Percentiles rank a stretch among this genome's conserved stretches.
These are phyloP conservation scores for Tulasnella sp. DNA, from an alignment of 768 basidiomycete genomes.

Conservation along the genomic window DNA sequence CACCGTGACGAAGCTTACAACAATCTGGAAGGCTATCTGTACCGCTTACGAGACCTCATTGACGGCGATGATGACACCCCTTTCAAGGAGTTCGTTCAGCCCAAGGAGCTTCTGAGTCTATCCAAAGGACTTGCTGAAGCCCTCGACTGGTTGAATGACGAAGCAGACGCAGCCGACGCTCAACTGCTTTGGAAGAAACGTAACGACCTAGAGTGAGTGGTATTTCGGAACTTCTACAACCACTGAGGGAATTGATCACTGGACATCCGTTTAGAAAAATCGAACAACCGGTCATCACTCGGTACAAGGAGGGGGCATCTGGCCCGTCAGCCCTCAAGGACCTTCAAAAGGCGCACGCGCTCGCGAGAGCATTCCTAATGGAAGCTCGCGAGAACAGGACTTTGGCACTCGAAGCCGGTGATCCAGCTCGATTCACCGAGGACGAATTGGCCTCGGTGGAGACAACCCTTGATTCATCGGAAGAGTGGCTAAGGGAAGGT, in stretches of 20 bases:
- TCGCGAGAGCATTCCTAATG: conserved; percentile 55
- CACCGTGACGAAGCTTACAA: conserved; percentile 86
- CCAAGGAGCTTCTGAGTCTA: conserved; percentile 56
- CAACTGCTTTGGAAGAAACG: conserved; percentile 64
- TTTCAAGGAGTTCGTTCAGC: conserved; percentile 76
- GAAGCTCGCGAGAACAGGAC: conserved; percentile 71
- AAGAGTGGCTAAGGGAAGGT: conserved; percentile 69
- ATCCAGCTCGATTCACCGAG: conserved; percentile 69
- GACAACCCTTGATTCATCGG: conserved; percentile 63
- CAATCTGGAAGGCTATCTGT: conserved; percentile 85
- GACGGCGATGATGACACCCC: conserved; percentile 55
- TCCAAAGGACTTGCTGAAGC: conserved; percentile 57
- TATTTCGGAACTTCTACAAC: background rate
- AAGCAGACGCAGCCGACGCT: conserved; percentile 74
- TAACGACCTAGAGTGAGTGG: conserved; percentile 68
- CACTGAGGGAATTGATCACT: background rate
- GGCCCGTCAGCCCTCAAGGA: conserved; percentile 79
- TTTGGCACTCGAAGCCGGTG: conserved; percentile 43
- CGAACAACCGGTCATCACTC: conserved; percentile 72
- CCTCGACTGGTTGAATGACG: conserved; percentile 71
- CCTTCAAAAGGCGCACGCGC: conserved; percentile 58
- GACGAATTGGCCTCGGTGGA: conserved; percentile 80
- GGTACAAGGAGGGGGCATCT: conserved; percentile 79
- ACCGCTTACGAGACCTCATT: conserved; percentile 75
- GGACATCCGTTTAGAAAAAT: conserved; percentile 38